Percentiles rank a stretch among this genome's conserved stretches.
Conservation (phyloP, 768 basidiomycete genomes). For the Podaxis rugospora region DNA sequence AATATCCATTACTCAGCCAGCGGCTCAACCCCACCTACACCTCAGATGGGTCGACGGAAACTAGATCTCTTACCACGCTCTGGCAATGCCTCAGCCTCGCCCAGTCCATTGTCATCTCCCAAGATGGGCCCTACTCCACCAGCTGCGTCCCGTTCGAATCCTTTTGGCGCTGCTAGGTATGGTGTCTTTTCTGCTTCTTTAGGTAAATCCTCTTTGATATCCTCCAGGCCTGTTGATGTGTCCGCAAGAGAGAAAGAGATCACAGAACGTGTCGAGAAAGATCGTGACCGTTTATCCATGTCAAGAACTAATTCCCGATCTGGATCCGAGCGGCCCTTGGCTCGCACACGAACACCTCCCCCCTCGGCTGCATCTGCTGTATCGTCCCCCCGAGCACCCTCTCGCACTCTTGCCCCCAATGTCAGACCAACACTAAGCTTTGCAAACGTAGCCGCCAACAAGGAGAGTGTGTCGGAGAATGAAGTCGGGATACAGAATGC, state of each 20-base stretch:
- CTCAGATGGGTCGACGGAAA: constrained; percentile 73
- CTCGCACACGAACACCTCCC: constrained; percentile 30
- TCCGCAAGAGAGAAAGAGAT: constrained; percentile 73
- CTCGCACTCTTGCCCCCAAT: constrained; percentile 35
- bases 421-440: constrained; percentile 79
- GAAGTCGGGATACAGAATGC: constrained; percentile 16
- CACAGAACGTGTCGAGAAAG: constrained; percentile 63
- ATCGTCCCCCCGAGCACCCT: constrained; percentile 24
- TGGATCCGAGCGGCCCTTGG: constrained; percentile 41
- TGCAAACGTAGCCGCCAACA: constrained; percentile 67
- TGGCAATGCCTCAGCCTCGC: constrained; percentile 55
- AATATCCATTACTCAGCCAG: constrained; percentile 39
- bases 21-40: constrained; percentile 76
- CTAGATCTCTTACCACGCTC: constrained; percentile 85
- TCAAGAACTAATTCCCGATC: constrained; percentile 49
- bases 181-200: constrained; percentile 16
- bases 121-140: constrained; percentile 52
- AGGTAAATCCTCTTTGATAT: not conserved
- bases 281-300: constrained; percentile 51
- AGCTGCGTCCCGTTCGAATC: constrained; percentile 51
- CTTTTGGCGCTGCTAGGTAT: constrained; percentile 85
- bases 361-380: constrained; percentile 24
- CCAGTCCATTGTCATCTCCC: constrained; percentile 78
- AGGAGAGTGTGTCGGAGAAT: constrained; percentile 25
- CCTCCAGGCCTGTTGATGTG: constrained; percentile 79